Conservation (phyloP, 352 stramenopile species). For the Phytopythium helicoides region DNA sequence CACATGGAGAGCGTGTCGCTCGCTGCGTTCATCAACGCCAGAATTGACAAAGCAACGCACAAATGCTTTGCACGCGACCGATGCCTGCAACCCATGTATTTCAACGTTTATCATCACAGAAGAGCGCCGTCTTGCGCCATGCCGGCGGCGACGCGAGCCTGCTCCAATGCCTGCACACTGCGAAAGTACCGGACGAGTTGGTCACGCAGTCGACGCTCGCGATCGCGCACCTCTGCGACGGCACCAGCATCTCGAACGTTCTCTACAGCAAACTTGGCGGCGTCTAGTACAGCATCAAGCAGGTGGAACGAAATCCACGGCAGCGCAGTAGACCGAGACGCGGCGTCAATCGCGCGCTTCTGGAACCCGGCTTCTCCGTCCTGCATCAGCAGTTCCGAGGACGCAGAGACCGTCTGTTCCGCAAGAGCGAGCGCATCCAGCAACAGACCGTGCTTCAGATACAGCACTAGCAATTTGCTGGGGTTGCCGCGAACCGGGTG, state of each 20-base stretch:
- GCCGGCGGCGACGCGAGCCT: slow-evolving; percentile 44
- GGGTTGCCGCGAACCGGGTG: slow-evolving; percentile 40
- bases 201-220: slow-evolving; percentile 33
- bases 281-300: slow-evolving; percentile 58
- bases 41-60: too few species aligned
- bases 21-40: too few species aligned
- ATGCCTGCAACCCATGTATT: background rate
- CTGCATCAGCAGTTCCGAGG: slow-evolving; percentile 32
- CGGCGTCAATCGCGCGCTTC: slow-evolving; percentile 25
- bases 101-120: background rate
- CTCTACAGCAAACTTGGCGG: slow-evolving; percentile 33
- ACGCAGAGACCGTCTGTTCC: slow-evolving; percentile 25
- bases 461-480: slow-evolving; percentile 52
- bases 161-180: slow-evolving; percentile 43
- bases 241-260: slow-evolving; percentile 9
- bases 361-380: slow-evolving; percentile 31
- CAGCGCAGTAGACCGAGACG: slow-evolving; percentile 17
- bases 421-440: slow-evolving; percentile 64
- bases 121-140: slow-evolving; percentile 20
- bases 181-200: slow-evolving; percentile 54
- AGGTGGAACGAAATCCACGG: slow-evolving; percentile 74
- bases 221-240: slow-evolving; percentile 21
- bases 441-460: slow-evolving; percentile 57
- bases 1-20: too few species aligned
- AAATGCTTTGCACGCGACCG: too few species aligned